These are phyloP conservation scores for Escovopsis sp. DNA, from an alignment of 2,329 filamentous ascomycete species.

Conservation along the genomic window DNA sequence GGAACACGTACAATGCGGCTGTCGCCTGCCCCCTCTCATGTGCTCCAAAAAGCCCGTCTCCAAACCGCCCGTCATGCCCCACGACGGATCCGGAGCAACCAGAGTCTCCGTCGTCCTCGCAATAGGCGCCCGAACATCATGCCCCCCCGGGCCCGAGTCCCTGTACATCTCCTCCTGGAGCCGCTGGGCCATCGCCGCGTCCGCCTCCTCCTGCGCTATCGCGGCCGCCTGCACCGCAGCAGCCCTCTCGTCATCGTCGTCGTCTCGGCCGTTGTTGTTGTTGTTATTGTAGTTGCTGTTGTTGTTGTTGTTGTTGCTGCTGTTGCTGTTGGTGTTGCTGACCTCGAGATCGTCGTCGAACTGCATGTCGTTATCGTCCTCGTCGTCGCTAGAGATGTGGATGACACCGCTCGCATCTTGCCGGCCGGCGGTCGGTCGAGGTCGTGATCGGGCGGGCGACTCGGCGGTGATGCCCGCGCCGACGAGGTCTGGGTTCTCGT, in stretches of 20 bases:
- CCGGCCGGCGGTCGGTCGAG: conserved; percentile 14
- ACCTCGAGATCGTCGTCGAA: conserved; percentile 1
- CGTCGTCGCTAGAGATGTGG: conserved; percentile 64
- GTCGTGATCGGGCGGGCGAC: conserved; percentile 11
- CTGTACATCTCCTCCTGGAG: conserved; percentile 86
- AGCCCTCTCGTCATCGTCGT: conserved; percentile 24
- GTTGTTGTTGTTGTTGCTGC: too few species aligned
- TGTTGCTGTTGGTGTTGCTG: too few species aligned
- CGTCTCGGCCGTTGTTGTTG: conserved; percentile 22
- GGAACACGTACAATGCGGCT: conserved; percentile 8
- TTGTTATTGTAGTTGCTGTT: too few species aligned
- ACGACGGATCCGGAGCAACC: conserved; percentile 48
- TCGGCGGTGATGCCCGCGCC: conserved; percentile 16
- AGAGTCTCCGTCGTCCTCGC: conserved; percentile 83
- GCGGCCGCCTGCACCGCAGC: conserved; percentile 24
- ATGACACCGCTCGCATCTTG: conserved; percentile 34
- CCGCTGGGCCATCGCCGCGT: conserved; percentile 82
- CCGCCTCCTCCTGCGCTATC: conserved; percentile 60
- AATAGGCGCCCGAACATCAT: conserved; percentile 72
- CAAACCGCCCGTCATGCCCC: conserved; percentile 34
- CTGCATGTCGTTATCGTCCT: conserved; percentile 27
- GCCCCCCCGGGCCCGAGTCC: conserved; percentile 30
- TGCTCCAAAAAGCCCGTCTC: conserved; percentile 51
- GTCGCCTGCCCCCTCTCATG: conserved; percentile 32
- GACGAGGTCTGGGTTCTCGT: conserved; percentile 67